These are phyloP conservation scores for Paecilomyces formosus DNA, from an alignment of 2,329 filamentous ascomycete genomes.

Conservation along the genomic window DNA sequence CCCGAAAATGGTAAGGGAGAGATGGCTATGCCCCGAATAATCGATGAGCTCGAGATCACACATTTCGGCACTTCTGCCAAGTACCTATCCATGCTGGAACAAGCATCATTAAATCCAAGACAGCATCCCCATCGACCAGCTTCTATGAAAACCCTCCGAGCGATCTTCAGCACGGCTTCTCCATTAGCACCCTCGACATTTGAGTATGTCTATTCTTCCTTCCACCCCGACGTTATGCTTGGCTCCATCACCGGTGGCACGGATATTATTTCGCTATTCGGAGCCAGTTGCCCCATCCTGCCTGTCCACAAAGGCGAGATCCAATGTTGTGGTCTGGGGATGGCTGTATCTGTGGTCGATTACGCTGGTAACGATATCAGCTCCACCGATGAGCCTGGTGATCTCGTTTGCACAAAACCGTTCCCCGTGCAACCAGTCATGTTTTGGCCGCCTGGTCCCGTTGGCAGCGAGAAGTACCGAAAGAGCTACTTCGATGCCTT, in stretches of 20 bases:
- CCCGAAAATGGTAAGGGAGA: constrained; percentile 55
- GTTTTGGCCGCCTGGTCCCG: constrained; percentile 65
- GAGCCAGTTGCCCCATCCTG: constrained; percentile 69
- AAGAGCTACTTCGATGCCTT: constrained; percentile 86
- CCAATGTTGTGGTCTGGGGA: constrained; percentile 69
- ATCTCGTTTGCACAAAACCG: constrained; percentile 76
- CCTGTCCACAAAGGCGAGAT: constrained; percentile 69
- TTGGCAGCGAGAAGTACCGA: constrained; percentile 68
- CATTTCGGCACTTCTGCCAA: constrained; percentile 95
- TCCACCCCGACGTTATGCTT: constrained; percentile 73
- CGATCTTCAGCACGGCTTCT: constrained; percentile 90
- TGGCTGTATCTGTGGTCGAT: constrained; percentile 60
- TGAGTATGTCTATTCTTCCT: constrained; percentile 76
- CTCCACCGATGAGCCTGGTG: constrained; percentile 63
- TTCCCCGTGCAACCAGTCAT: constrained; percentile 88
- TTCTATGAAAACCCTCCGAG: constrained; percentile 52
- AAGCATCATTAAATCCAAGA: constrained; percentile 59
- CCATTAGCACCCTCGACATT: constrained; percentile 91
- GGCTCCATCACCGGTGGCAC: constrained; percentile 93
- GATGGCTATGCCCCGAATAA: constrained; percentile 72
- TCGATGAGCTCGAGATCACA: constrained; percentile 73
- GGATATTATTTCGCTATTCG: constrained; percentile 93
- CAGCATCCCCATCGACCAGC: constrained; percentile 38
- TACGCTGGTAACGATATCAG: constrained; percentile 52
- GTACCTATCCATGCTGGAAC: constrained; percentile 85